phyloP scores from a whole-genome alignment of 441 rosid species.

The Arabidopsis hybrid region DNA sequence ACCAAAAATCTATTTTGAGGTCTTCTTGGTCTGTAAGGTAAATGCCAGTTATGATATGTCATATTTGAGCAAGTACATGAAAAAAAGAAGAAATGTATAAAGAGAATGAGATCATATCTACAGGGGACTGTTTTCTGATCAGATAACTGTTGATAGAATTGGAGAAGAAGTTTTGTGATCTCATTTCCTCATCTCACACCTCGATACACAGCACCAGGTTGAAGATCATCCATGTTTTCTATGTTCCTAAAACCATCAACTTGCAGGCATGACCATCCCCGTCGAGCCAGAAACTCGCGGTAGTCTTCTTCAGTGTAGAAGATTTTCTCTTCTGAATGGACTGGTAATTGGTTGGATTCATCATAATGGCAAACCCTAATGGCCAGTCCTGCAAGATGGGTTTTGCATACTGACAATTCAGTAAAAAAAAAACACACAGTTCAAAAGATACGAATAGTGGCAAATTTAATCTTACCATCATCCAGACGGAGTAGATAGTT shows the following conservation, averaged over 20 bases:
- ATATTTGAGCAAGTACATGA: constrained; percentile 23
- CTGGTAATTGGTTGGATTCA: constrained; percentile 79
- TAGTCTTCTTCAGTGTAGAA: constrained; percentile 93
- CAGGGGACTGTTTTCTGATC: not conserved
- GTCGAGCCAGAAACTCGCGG: constrained; percentile 74
- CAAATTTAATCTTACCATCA: constrained; percentile 58
- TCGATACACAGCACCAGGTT: constrained; percentile 72
- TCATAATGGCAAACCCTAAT: constrained; percentile 83
- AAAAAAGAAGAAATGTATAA: constrained; percentile 27
- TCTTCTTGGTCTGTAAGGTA: constrained; percentile 3
- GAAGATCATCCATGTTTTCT: constrained; percentile 94
- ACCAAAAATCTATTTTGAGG: constrained; percentile 13
- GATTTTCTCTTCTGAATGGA: constrained; percentile 83
- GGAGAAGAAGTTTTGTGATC: constrained; percentile 8
- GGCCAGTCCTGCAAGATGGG: constrained; percentile 64
- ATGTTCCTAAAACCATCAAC: constrained; percentile 84
- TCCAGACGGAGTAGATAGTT: constrained; percentile 87
- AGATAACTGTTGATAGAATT: not conserved
- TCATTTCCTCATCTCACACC: constrained; percentile 61
- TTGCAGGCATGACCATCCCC: constrained; percentile 85
- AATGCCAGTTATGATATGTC: not conserved
- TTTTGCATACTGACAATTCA: constrained; percentile 24
- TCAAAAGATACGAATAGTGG: not conserved
- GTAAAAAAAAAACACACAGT: constrained; percentile 1
- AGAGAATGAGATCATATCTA: constrained; percentile 6